Percentiles rank a stretch among this genome's conserved stretches.
Evolutionary conservation across 768 basidiomycete species (phyloP).

Genomic region (Pulveroboletus sp.): DNA sequence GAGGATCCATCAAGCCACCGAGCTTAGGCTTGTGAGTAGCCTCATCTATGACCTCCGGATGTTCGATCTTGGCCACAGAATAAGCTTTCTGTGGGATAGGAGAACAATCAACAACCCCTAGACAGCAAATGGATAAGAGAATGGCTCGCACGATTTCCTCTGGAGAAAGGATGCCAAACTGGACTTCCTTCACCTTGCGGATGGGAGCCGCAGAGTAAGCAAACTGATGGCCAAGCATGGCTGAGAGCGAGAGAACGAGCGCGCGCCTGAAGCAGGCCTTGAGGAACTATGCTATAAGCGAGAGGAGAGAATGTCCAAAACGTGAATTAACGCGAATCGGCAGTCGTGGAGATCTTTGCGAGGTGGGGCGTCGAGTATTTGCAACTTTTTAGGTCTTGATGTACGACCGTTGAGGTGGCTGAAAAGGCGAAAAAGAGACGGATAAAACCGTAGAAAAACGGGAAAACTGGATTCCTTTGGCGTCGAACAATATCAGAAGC

Average conservation of each 20-base stretch:
- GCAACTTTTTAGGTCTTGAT: conserved; percentile 21
- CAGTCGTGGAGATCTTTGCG: conserved; percentile 6
- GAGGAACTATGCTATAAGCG: not conserved
- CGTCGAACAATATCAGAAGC: not conserved
- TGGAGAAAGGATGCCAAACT: conserved; percentile 97
- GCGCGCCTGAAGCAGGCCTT: conserved; percentile 15
- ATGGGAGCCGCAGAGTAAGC: conserved; percentile 91
- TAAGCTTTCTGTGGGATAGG: conserved; percentile 79
- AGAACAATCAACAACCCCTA: conserved; percentile 10
- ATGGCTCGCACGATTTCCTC: conserved; percentile 80
- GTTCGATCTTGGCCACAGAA: conserved; percentile 97
- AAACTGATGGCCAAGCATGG: conserved; percentile 85
- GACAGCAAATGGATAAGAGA: not conserved
- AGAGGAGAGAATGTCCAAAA: conserved; percentile 2
- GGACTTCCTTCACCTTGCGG: conserved; percentile 94
- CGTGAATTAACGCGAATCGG: conserved; percentile 28
- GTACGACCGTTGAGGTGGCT: not conserved
- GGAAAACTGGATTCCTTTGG: conserved; percentile 1
- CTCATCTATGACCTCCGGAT: conserved; percentile 99
- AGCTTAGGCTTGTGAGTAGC: conserved; percentile 82
- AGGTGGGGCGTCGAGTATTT: conserved; percentile 3
- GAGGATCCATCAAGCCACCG: conserved; percentile 95
- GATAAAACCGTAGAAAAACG: conserved; percentile 12
- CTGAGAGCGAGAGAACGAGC: conserved; percentile 12
- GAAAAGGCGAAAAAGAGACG: conserved; percentile 14